phyloP scores from a whole-genome alignment of 2,329 filamentous ascomycete genomes.

The Dothideomycetes sp. region DNA sequence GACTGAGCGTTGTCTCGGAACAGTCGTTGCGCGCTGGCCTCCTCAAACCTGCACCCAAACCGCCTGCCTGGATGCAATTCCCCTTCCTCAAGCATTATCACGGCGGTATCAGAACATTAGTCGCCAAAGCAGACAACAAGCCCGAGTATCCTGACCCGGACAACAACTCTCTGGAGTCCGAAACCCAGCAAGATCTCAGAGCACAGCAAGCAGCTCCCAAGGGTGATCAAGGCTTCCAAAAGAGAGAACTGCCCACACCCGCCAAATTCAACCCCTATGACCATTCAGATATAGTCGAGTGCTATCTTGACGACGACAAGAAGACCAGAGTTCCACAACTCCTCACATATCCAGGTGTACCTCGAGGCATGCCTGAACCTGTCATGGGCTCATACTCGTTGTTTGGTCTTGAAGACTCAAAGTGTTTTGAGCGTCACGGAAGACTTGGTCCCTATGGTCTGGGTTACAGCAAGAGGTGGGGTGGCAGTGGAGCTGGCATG shows the following conservation, averaged over 20 bases:
- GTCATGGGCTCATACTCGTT: conserved; percentile 80
- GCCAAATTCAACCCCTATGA: conserved; percentile 57
- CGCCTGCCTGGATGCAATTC: conserved; percentile 77
- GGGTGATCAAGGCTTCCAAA: conserved; percentile 22
- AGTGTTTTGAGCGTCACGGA: conserved; percentile 90
- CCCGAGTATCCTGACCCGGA: conserved; percentile 70
- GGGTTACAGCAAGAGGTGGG: conserved; percentile 69
- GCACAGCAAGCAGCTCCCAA: conserved; percentile 23
- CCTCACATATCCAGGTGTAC: conserved; percentile 66
- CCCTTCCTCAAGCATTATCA: conserved; percentile 82
- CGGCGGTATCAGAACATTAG: conserved; percentile 69
- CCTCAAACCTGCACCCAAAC: conserved; percentile 49
- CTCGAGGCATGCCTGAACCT: conserved; percentile 74
- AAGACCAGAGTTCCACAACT: conserved; percentile 60
- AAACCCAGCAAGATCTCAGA: conserved; percentile 26
- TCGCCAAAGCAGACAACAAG: conserved; percentile 54
- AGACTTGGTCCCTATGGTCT: conserved; percentile 82
- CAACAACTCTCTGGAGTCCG: conserved; percentile 45
- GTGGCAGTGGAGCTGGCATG: conserved; percentile 77
- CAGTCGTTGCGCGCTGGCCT: conserved; percentile 47
- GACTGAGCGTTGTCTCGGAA: conserved; percentile 30
- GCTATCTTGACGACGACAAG: conserved; percentile 64
- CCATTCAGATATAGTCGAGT: conserved; percentile 57
- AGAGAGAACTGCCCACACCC: conserved; percentile 25
- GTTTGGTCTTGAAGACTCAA: conserved; percentile 67